phyloP scores from a whole-genome alignment of 768 basidiomycete species.

The Russula abietina region DNA sequence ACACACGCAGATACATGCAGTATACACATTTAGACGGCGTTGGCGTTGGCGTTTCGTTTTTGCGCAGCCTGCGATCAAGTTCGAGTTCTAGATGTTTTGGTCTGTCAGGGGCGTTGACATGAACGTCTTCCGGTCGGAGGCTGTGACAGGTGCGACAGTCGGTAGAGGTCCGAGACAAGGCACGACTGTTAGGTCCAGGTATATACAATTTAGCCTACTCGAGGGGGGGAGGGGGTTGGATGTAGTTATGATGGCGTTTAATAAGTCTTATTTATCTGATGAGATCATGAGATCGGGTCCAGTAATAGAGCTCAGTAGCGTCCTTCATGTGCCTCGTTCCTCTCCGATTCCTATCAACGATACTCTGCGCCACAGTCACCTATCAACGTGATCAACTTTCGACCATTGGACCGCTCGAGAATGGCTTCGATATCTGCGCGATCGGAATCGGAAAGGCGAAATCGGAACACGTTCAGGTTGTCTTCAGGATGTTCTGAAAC shows the following conservation, averaged over 20 bases:
- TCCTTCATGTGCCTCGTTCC: neutral
- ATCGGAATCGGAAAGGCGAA: constrained; percentile 52
- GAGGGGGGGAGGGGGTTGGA: neutral
- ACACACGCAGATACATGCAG: neutral
- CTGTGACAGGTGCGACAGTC: neutral
- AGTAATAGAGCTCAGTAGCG: no score
- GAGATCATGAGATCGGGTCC: neutral
- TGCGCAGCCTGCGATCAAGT: neutral
- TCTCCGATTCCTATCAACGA: constrained; percentile 35
- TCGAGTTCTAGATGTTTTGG: neutral
- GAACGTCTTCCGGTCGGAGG: neutral
- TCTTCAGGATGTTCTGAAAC: constrained; percentile 68
- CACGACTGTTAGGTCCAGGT: neutral
- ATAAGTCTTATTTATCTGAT: neutral
- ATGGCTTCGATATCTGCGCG: constrained; percentile 57
- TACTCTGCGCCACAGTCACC: constrained; percentile 87
- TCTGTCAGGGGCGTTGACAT: neutral
- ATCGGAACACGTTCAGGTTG: constrained; percentile 56
- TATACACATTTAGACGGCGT: neutral
- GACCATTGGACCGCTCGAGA: constrained; percentile 53
- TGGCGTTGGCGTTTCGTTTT: no score
- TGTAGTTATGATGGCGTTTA: neutral
- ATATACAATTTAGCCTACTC: neutral
- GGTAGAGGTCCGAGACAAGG: neutral
- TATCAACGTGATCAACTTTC: constrained; percentile 56